Percentiles rank a stretch among this genome's conserved stretches.
Evolutionary conservation across 345 rosid species (phyloP).

Genomic region (Theobroma cacao): DNA sequence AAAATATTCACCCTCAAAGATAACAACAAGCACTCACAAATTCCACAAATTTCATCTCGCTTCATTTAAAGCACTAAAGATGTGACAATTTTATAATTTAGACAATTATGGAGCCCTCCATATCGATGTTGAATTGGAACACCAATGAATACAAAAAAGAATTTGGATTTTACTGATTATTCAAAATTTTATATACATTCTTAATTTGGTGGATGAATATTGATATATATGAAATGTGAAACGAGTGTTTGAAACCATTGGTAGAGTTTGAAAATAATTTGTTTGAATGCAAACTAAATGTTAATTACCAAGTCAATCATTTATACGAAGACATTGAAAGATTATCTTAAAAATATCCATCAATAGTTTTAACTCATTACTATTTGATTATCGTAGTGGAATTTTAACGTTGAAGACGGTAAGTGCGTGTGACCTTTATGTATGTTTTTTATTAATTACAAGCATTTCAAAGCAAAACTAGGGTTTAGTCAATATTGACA

Average conservation of each 20-base stretch:
- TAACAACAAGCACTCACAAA: neutral
- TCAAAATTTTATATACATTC: too few species aligned
- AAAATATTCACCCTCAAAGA: neutral
- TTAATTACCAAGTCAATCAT: too few species aligned
- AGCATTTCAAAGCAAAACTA: neutral
- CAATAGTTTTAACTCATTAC: neutral
- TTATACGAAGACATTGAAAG: neutral
- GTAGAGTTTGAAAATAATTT: too few species aligned
- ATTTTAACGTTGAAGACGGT: neutral
- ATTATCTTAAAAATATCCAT: neutral
- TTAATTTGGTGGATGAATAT: too few species aligned
- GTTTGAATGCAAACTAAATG: too few species aligned
- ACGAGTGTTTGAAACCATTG: too few species aligned
- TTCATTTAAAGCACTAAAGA: neutral
- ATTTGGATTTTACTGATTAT: neutral
- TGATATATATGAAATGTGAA: too few species aligned
- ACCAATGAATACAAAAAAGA: neutral
- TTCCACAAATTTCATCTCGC: neutral
- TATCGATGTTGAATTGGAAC: too few species aligned
- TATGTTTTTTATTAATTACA: neutral
- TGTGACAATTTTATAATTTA: neutral
- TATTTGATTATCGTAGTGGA: neutral
- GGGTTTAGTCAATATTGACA: neutral
- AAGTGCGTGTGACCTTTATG: too few species aligned
- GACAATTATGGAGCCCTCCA: too few species aligned